These are phyloP conservation scores for Pseudocercospora cruenta DNA, from an alignment of 2,329 filamentous ascomycete species.

Conservation along the genomic window DNA sequence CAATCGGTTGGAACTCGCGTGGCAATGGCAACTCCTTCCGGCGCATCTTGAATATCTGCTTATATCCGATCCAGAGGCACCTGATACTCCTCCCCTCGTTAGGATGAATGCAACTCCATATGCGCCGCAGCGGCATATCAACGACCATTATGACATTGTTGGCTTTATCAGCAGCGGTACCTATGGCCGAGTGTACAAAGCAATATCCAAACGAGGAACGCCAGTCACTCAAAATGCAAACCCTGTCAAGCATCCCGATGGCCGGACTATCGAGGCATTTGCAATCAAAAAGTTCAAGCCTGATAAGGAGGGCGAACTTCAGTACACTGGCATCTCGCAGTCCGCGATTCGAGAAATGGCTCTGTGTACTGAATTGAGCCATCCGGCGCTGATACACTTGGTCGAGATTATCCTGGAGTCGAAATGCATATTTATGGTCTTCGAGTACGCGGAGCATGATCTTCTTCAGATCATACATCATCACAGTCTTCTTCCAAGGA, in stretches of 20 bases:
- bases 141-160: constrained; percentile 92
- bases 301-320: constrained; percentile 95
- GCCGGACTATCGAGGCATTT: constrained; percentile 70
- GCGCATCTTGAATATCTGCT: constrained; percentile 7
- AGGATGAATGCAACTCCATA: constrained; percentile 50
- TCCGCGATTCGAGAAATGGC: constrained; percentile 98
- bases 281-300: constrained; percentile 99
- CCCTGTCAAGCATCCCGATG: constrained; percentile 36
- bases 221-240: constrained; percentile 37
- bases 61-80: constrained; percentile 28
- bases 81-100: constrained; percentile 35
- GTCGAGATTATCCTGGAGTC: constrained; percentile 97
- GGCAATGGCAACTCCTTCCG: constrained; percentile 9
- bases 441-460: constrained; percentile 98
- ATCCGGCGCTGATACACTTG: constrained; percentile 86
- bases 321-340: constrained; percentile 97
- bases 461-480: constrained; percentile 97
- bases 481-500: constrained; percentile 84
- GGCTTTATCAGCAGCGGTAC: constrained; percentile 98
- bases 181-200: constrained; percentile 98
- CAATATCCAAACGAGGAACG: constrained; percentile 80
- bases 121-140: constrained; percentile 78
- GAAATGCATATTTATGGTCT: constrained; percentile 99
- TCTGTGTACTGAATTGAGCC: constrained; percentile 85
- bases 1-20: not conserved